These are phyloP conservation scores for Lodderomyces margitis DNA, from an alignment of 1,139 yeast species.

Conservation along the genomic window DNA sequence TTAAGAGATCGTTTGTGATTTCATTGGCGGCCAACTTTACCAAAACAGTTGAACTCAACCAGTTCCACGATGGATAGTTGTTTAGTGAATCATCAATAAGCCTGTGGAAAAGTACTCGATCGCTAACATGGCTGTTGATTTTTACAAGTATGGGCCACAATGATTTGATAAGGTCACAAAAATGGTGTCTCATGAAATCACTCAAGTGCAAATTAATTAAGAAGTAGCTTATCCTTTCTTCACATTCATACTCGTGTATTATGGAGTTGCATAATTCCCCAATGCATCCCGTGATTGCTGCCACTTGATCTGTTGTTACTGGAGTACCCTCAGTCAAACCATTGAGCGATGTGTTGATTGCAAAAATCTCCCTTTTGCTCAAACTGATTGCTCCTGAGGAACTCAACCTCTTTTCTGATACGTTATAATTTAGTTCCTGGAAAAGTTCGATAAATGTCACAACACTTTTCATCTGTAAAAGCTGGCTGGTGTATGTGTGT, in stretches of 20 bases:
- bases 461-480: background rate
- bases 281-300: background rate
- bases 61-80: conserved; percentile 4
- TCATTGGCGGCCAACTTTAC: conserved; percentile 3
- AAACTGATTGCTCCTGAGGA: background rate
- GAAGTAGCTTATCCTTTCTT: conserved; percentile 10
- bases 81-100: conserved; percentile 8
- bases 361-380: conserved; percentile 1
- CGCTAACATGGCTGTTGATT: background rate
- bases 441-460: background rate
- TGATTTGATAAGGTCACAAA: conserved; percentile 6
- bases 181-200: conserved; percentile 5
- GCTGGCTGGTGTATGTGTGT: background rate
- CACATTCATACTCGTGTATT: background rate
- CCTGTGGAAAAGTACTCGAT: conserved; percentile 4
- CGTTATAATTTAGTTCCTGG: background rate
- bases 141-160: conserved; percentile 11
- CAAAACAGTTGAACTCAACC: conserved; percentile 10
- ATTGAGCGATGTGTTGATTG: conserved; percentile 1
- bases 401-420: background rate
- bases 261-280: background rate
- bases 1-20: background rate
- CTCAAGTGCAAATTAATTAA: conserved; percentile 8
- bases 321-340: background rate
- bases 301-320: background rate